Evolutionary conservation across 129 eudicot species (phyloP).

Genomic region (Flaveria sonorensis): DNA sequence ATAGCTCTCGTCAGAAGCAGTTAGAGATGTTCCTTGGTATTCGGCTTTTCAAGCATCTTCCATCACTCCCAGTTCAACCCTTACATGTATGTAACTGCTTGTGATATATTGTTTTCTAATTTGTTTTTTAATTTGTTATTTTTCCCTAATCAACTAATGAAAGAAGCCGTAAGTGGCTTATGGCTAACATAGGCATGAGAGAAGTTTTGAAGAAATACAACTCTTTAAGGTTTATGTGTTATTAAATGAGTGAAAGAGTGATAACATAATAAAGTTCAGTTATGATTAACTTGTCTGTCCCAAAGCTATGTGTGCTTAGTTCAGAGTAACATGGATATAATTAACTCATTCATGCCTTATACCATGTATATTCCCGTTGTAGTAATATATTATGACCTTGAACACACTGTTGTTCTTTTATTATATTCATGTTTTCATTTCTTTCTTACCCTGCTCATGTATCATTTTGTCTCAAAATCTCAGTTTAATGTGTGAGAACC

Average conservation of each 20-base stretch:
- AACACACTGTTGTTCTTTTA: not conserved
- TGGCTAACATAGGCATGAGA: not conserved
- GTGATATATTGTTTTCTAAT: not conserved
- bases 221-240: conserved; percentile 6
- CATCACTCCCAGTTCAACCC: conserved; percentile 65
- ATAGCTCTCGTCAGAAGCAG: conserved; percentile 99
- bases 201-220: conserved; percentile 5
- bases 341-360: conserved; percentile 6
- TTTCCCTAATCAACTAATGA: conserved; percentile 1
- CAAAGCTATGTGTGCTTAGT: not conserved
- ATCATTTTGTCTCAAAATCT: not conserved
- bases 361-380: not conserved
- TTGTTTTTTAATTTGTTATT: not conserved
- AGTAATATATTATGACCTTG: not conserved
- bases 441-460: not conserved
- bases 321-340: not conserved
- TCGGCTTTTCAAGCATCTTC: conserved; percentile 90
- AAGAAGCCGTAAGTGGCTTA: not conserved
- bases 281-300: not conserved
- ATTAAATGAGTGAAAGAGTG: not conserved
- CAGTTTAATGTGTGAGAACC: not conserved
- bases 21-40: conserved; percentile 89
- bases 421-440: not conserved
- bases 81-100: conserved; percentile 63
- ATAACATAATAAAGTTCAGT: conserved; percentile 7